phyloP scores from a whole-genome alignment of 352 stramenopile species.

The Phytophthora tubulina region DNA sequence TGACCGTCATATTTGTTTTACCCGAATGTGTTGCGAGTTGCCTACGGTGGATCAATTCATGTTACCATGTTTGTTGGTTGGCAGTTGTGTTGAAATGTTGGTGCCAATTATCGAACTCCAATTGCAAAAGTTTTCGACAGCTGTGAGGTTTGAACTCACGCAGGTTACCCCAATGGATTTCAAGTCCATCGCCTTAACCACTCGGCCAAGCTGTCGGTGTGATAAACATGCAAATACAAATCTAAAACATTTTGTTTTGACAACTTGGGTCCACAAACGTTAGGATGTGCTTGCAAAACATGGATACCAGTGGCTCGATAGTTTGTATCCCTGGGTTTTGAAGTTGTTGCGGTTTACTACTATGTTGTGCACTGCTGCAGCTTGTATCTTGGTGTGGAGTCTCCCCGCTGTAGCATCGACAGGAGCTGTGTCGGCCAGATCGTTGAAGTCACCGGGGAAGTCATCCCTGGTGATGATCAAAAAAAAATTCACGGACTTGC shows the following conservation, averaged over 20 bases:
- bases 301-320: too few relatives aligned
- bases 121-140: slow-evolving; percentile 33
- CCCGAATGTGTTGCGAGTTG: not conserved
- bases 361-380: too few relatives aligned
- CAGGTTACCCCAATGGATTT: slow-evolving; percentile 47
- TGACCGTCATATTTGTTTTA: slow-evolving; percentile 32
- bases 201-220: slow-evolving; percentile 40
- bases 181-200: slow-evolving; percentile 51
- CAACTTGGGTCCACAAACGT: not conserved
- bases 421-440: too few relatives aligned
- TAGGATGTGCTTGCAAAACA: too few relatives aligned
- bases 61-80: not conserved
- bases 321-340: too few relatives aligned
- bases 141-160: slow-evolving; percentile 51
- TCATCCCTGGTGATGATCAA: too few relatives aligned
- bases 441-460: too few relatives aligned
- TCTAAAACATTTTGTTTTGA: not conserved
- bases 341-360: too few relatives aligned
- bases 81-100: slow-evolving; percentile 3
- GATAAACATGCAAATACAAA: not conserved
- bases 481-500: too few relatives aligned
- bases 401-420: too few relatives aligned
- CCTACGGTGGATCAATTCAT: not conserved
- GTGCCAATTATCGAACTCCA: not conserved
- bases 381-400: too few relatives aligned